Conservation (phyloP, 1,284 basidiomycete genomes). For the Cryptococcus sp. region DNA sequence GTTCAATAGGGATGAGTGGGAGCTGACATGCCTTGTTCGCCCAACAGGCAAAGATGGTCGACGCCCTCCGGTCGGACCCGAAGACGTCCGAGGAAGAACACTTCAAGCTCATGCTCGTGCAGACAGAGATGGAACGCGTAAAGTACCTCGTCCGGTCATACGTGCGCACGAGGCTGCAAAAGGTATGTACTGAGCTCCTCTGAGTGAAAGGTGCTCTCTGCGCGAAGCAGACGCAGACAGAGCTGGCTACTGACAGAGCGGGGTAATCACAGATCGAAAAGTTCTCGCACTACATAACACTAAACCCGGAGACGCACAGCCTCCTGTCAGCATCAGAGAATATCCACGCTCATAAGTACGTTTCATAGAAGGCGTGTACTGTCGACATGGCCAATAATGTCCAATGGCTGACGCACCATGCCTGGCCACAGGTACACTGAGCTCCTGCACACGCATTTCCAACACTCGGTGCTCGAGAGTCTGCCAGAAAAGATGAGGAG, state of each 20-base stretch:
- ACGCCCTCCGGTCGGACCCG: conserved; percentile 65
- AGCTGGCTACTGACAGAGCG: neutral
- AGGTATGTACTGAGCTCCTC: conserved; percentile 56
- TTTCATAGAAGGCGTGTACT: conserved; percentile 6
- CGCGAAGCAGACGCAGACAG: too few species aligned
- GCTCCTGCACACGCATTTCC: conserved; percentile 69
- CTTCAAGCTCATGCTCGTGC: conserved; percentile 81
- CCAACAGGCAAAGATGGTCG: conserved; percentile 48
- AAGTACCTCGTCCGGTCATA: conserved; percentile 85
- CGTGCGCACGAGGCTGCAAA: conserved; percentile 76
- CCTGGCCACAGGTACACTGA: conserved; percentile 60
- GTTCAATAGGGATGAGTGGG: neutral
- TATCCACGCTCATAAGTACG: conserved; percentile 68
- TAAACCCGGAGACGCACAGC: conserved; percentile 64
- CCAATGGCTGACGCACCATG: conserved; percentile 1
- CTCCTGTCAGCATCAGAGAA: conserved; percentile 74
- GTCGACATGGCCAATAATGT: too few species aligned
- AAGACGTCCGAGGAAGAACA: conserved; percentile 84
- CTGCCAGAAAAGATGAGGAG: conserved; percentile 69
- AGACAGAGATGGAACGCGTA: conserved; percentile 87
- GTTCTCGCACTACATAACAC: conserved; percentile 70
- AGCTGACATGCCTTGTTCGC: neutral
- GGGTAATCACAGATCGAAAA: conserved; percentile 70
- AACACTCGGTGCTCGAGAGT: conserved; percentile 68
- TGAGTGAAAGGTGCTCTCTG: too few species aligned